Base-by-base conservation (phyloP, 352 stramenopile genomes). In the Thalassiosira hispida region DNA sequence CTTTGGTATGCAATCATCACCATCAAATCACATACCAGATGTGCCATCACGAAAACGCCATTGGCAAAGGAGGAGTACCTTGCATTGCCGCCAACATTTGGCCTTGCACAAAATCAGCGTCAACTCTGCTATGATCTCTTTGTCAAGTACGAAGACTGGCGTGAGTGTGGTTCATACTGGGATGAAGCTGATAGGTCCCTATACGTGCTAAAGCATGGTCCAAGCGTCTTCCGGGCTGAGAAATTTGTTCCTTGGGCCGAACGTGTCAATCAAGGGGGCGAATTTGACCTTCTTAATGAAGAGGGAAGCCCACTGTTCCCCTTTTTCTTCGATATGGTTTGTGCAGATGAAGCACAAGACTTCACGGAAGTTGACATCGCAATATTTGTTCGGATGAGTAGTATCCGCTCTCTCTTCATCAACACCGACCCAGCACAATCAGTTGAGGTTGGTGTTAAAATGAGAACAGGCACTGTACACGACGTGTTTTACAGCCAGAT, bases 261-360 rank as follows among this genome's bases (percentile, higher is more conserved):
- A 12, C 51, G 61, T 25, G 60, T 74, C 9, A 63, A 75, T 56
- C 29, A 44, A 51, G 25, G 16, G 12, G 71, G 71, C 7, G 62
- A 78, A 63, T 44, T 59, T 7, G 49, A 71, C 14, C 33, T 79
- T 3, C 27, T 79, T 25, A 44, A 75, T 35, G 51, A 67, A 40
- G 60, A 66, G 12, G 61, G 62, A 44, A 38, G 56, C 12, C 70
- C 70, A 12, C 11, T 67, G 23, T 66, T 65, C 56, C 70, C 70
- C 11, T 79, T 79, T 61, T 79, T 79, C 18, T 51, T 35, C 51
- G 70, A 79, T 18, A 52, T 73, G n/a, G 70, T 79, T 5, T 66
- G 31, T 55, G 51, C 38, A 12, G 70, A 79, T 25, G 70, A 79
- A 38, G 52, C 49, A 11, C 70, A 79, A 44, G 68, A 69, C 27